These are phyloP conservation scores for Leccinum huronense DNA, from an alignment of 1,284 basidiomycete genomes.

Conservation along the genomic window DNA sequence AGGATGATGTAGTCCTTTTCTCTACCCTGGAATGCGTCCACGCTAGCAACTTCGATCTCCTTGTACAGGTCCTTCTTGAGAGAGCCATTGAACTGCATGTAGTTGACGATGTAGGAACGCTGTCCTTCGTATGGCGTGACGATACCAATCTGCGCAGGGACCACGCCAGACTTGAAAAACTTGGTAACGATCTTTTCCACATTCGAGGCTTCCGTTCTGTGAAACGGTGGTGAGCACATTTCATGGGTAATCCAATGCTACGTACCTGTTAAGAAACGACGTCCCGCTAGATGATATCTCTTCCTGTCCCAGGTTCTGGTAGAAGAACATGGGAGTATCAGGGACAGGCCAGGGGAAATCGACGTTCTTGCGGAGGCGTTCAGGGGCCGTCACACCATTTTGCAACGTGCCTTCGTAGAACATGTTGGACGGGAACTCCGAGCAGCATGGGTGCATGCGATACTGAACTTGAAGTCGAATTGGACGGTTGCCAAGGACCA, in stretches of 20 bases:
- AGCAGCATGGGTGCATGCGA: constrained; percentile 99
- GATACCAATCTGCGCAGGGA: constrained; percentile 94
- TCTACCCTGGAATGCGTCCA: constrained; percentile 99
- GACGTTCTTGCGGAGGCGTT: constrained; percentile 93
- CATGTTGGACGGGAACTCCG: constrained; percentile 99
- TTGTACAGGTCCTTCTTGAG: constrained; percentile 99
- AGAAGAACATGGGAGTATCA: constrained; percentile 99
- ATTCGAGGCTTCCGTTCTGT: constrained; percentile 95
- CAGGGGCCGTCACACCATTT: constrained; percentile 98
- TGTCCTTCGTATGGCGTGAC: constrained; percentile 99
- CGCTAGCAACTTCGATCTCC: constrained; percentile 98
- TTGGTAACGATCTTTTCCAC: constrained; percentile 99
- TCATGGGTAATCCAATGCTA: constrained; percentile 6
- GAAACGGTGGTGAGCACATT: constrained; percentile 10
- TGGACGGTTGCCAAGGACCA: constrained; percentile 92
- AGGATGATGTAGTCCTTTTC: constrained; percentile 99
- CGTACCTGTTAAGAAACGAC: constrained; percentile 90
- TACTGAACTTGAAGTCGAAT: constrained; percentile 99
- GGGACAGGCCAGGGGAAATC: constrained; percentile 99
- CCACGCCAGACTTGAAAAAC: constrained; percentile 98
- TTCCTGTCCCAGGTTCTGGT: constrained; percentile 98
- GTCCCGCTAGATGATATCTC: constrained; percentile 99
- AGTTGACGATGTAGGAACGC: constrained; percentile 97
- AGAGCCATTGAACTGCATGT: constrained; percentile 99
- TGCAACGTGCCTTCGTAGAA: constrained; percentile 99